These are phyloP conservation scores for Fusarium sp. DNA, from an alignment of 2,329 filamentous ascomycete genomes.

Conservation along the genomic window DNA sequence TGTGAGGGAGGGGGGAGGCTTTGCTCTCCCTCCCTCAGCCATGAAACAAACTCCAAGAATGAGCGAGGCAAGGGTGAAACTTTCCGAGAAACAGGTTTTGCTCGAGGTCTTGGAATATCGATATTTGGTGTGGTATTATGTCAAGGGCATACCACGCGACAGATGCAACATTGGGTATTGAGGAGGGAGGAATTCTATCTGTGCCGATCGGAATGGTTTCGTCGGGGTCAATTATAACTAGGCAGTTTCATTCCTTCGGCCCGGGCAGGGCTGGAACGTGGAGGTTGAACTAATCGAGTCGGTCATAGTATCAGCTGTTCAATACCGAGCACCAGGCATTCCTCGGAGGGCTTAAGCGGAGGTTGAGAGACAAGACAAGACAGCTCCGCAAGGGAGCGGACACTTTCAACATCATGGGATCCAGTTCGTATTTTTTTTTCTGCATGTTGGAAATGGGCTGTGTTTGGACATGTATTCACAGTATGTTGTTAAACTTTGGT, in stretches of 20 bases:
- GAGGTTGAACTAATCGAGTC: conserved; percentile 14
- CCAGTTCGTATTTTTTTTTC: background rate
- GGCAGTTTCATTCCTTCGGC: conserved; percentile 9
- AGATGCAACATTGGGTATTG: conserved; percentile 17
- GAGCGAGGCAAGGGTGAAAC: conserved; percentile 38
- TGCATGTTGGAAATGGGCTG: background rate
- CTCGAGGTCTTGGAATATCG: conserved; percentile 1
- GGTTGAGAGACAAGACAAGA: conserved; percentile 10
- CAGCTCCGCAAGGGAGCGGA: conserved; percentile 19
- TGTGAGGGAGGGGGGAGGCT: conserved; percentile 27
- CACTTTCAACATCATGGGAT: background rate
- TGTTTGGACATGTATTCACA: conserved; percentile 29
- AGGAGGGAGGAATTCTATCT: conserved; percentile 18
- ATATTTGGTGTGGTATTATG: background rate
- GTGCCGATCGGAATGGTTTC: background rate
- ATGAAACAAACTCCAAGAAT: conserved; percentile 37
- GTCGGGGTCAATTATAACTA: background rate
- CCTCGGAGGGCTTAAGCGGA: conserved; percentile 6
- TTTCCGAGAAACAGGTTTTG: conserved; percentile 22
- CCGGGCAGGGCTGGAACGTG: conserved; percentile 27
- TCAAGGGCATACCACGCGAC: conserved; percentile 8
- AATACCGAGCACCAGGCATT: conserved; percentile 19
- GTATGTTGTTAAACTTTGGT: conserved; percentile 23
- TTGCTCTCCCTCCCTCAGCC: background rate
- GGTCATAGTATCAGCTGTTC: background rate